Base-by-base conservation (phyloP, 2,329 filamentous ascomycete genomes). In the Cordyceps fumosorosea region DNA sequence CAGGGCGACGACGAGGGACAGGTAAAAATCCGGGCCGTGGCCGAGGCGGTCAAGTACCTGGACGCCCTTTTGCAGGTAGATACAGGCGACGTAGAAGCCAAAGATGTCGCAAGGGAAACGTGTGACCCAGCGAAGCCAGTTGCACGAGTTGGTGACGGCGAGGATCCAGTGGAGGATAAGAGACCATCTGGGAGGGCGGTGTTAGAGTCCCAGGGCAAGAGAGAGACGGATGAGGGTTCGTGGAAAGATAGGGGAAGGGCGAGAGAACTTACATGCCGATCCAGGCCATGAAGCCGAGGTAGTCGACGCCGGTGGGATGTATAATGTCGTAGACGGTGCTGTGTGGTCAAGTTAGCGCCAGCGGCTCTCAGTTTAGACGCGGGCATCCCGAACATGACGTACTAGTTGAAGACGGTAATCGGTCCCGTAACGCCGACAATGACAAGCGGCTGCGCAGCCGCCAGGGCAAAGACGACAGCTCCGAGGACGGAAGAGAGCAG, bases 31-130 rank as follows among this genome's bases (percentile, higher is more conserved):
- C 55, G 80, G 81, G 67, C 79, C 74, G 73, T 80, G 70, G 74
- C 89, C 92, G 69, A 96, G 89, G 14, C 88, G 83, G 50, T 87
- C 88, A 22, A 96, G 82, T 16, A 96, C 90, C 74, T 96, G 90
- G 65, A 96, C 88, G 18, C 91, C 91, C 75, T 96, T 96, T 71
- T 96, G 91, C 22, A 96, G 81, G 72, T 96, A 96, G 74, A 96
- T 93, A 71, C 90, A 92, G 62, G 91, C 91, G 54, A 96, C 91
- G 72, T 96, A 96, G 77, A 96, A 96, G 56, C 91, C 92, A 67
- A 96, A 96, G 69, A 93, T 95, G 73, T 96, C 92, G 76, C 92
- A 96, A 26, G 91, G 91, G 72, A 96, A 96, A 16, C 91, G 84
- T 1, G 92, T 96, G 24, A 96, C 91, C 74, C 93, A 96, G 70